phyloP scores from a whole-genome alignment of 169 alveolate genomes.

The Plasmodium yoelii region DNA sequence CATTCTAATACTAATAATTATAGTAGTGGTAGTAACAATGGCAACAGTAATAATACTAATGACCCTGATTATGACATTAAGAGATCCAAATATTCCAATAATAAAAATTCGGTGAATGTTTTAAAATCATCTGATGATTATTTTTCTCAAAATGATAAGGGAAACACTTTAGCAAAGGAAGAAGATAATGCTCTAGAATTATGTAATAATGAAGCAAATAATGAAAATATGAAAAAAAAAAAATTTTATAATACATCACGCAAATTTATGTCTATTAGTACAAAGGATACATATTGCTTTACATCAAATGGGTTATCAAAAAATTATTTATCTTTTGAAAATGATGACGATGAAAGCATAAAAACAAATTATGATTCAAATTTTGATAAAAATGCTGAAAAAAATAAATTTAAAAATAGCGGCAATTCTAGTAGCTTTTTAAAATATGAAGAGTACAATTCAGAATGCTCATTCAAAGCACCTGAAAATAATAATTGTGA shows the following conservation, averaged over 20 bases:
- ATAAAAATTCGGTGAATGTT: slow-evolving; percentile 20
- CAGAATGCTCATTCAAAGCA: slow-evolving; percentile 4
- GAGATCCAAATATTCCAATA: neutral
- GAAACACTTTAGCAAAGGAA: neutral
- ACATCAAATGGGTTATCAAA: slow-evolving; percentile 30
- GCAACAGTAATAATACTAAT: neutral
- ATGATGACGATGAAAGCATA: slow-evolving; percentile 56
- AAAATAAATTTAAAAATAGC: slow-evolving; percentile 9
- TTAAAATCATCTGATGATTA: slow-evolving; percentile 45
- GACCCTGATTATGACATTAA: slow-evolving; percentile 7
- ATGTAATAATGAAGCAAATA: slow-evolving; percentile 29
- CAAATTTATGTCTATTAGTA: slow-evolving; percentile 69
- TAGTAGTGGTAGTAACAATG: neutral
- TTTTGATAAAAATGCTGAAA: slow-evolving; percentile 12
- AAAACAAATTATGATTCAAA: slow-evolving; percentile 44
- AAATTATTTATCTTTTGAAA: slow-evolving; percentile 25
- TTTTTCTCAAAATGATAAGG: slow-evolving; percentile 13
- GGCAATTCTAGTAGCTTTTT: slow-evolving; percentile 11
- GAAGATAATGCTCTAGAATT: slow-evolving; percentile 25
- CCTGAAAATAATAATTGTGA: slow-evolving; percentile 6
- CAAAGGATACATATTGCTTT: slow-evolving; percentile 59
- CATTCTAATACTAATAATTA: neutral
- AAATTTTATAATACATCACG: slow-evolving; percentile 35
- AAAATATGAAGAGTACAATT: slow-evolving; percentile 1
- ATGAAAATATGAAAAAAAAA: slow-evolving; percentile 24